Base-by-base conservation (phyloP, 441 rosid genomes). In the Euphorbia corollata region DNA sequence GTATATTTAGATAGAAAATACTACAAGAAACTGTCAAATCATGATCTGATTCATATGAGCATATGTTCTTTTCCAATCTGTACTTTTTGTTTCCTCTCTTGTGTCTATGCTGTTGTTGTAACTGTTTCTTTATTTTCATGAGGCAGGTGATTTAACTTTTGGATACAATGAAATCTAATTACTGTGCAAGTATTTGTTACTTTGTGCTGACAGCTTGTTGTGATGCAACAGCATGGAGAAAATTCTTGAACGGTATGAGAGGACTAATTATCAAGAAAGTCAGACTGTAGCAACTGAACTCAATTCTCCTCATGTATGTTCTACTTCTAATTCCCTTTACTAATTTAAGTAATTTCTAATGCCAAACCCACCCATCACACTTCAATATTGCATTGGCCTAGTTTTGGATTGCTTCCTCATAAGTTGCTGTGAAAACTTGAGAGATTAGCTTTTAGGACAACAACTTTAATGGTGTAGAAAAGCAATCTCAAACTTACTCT, bases 181-280 rank as follows among this genome's bases (percentile, higher is more conserved):
- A 45, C 50, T 45, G 50, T 45, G 7, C 50, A 45, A 45, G 50
- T 45, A 5, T 45, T 45, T 11, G 50, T 45, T 45, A 9, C 16
- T 45, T 51, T 15, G 11, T 51, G 41, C 38, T 59, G 41, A 59
- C 36, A 57, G 34, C 18, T 10, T 58, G 32, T 54, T 61, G 13
- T 59, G 57, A 24, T 74, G 62, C 27, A 75, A 74, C 90, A 92
- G 98, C 81, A 92, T 92, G 97, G 97, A 92, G 70, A 90, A 81
- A 85, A 90, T 92, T 59, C 89, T 92, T 27, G 98, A 92, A 76
- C 94, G 97, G 56, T 87, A 92, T 58, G 98, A 92, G 78, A 82
- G 98, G 75, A 86, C 83, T 74, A 80, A 87, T 24, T 87, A 80
- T 69, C 87, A 84, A 11, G 97, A 90, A 69, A 86, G 89, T 72